A percentile compares a stretch with the other conserved stretches of the same genome.
phyloP scores from a whole-genome alignment of 192 early-diverging fungal species.

The Coemansia sp. region DNA sequence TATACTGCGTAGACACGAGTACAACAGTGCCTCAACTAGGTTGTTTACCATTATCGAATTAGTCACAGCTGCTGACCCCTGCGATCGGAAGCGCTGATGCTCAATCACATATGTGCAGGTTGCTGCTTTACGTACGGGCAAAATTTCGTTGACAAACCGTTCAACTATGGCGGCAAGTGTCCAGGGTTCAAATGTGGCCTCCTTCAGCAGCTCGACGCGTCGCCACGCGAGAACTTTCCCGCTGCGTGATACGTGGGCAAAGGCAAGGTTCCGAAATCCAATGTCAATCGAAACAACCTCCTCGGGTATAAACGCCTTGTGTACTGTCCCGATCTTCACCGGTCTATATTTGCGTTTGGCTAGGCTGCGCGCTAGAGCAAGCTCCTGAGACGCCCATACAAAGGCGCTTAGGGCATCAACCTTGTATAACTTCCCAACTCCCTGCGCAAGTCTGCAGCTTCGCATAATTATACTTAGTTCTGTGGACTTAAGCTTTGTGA shows the following conservation, averaged over 20 bases:
- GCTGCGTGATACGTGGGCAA: slow-evolving; percentile 33
- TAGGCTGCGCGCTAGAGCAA: slow-evolving; percentile 23
- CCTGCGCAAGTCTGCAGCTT: slow-evolving; percentile 39
- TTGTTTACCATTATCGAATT: slow-evolving; percentile 55
- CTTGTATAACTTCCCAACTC: slow-evolving; percentile 33
- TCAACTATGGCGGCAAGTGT: slow-evolving; percentile 33
- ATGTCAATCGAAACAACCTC: slow-evolving; percentile 56
- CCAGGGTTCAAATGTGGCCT: slow-evolving; percentile 52
- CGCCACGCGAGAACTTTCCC: slow-evolving; percentile 44
- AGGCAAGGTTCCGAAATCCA: slow-evolving; percentile 53
- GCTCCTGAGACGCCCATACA: slow-evolving; percentile 30
- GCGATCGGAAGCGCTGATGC: slow-evolving; percentile 55
- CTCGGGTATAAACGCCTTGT: slow-evolving; percentile 25
- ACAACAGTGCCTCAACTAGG: slow-evolving; percentile 52
- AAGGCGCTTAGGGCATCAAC: slow-evolving; percentile 31
- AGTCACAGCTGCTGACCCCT: slow-evolving; percentile 50
- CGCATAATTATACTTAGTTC: slow-evolving; percentile 40
- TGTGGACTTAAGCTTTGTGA: slow-evolving; percentile 24
- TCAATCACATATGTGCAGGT: slow-evolving; percentile 49
- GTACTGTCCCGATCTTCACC: slow-evolving; percentile 4
- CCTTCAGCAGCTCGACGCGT: slow-evolving; percentile 41
- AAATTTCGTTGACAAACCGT: slow-evolving; percentile 25
- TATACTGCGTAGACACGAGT: slow-evolving; percentile 37
- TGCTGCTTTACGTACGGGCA: slow-evolving; percentile 28
- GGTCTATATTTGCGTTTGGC: slow-evolving; percentile 7